Evolutionary conservation across 768 basidiomycete species (phyloP).

Genomic region (Pholiota conissans): DNA sequence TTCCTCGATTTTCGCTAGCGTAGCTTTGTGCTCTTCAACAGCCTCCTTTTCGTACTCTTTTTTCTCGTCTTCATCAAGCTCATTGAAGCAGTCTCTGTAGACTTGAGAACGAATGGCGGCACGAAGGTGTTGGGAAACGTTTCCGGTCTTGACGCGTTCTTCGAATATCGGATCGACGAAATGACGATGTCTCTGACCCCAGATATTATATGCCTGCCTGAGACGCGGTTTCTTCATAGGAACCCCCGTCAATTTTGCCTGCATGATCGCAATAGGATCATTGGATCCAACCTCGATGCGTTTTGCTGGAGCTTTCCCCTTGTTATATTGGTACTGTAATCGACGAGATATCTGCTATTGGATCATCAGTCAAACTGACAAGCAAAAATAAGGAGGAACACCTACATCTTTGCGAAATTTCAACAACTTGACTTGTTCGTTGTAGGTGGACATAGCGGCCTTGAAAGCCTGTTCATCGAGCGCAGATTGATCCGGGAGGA

Average conservation of each 20-base stretch:
- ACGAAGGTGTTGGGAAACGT: neutral
- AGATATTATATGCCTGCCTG: neutral
- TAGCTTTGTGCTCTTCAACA: neutral
- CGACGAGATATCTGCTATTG: neutral
- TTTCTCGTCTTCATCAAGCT: neutral
- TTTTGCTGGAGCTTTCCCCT: neutral
- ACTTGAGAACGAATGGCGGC: neutral
- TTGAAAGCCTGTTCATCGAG: no score
- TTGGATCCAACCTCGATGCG: neutral
- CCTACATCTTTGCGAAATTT: no score
- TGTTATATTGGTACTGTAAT: neutral
- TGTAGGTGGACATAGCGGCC: no score
- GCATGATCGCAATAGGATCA: neutral
- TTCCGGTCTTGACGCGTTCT: neutral
- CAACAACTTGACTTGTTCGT: no score
- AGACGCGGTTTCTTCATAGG: neutral
- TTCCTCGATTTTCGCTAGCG: neutral
- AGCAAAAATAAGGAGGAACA: neutral
- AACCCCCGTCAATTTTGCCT: neutral
- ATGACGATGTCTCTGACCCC: neutral
- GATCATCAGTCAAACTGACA: neutral
- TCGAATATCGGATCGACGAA: neutral
- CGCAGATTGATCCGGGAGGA: no score
- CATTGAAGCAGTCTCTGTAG: neutral
- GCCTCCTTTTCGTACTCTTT: neutral